Evolutionary conservation across 2,329 filamentous ascomycete genomes (phyloP).

Genomic region (Claviceps sp.): DNA sequence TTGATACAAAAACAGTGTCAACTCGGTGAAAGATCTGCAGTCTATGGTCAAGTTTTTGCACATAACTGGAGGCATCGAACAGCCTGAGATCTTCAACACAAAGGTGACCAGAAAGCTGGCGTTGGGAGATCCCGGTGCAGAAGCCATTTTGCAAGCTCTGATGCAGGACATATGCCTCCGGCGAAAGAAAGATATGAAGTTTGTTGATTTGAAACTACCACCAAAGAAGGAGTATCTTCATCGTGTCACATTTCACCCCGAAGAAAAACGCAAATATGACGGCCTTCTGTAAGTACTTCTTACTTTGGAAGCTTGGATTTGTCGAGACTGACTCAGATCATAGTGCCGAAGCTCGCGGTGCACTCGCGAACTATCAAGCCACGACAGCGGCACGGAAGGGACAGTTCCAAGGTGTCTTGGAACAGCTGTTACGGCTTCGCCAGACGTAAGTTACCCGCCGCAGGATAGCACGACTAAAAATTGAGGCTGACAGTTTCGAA

Average conservation of each 20-base stretch:
- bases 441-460: slow-evolving; percentile 41
- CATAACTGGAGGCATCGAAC: slow-evolving; percentile 62
- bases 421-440: slow-evolving; percentile 68
- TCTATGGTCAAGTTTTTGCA: slow-evolving; percentile 66
- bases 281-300: slow-evolving; percentile 45
- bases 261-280: slow-evolving; percentile 68
- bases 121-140: slow-evolving; percentile 40
- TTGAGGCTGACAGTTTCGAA: not conserved
- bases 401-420: slow-evolving; percentile 62
- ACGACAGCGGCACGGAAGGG: slow-evolving; percentile 30
- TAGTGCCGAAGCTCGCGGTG: slow-evolving; percentile 60
- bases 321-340: slow-evolving; percentile 11
- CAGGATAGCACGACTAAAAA: not conserved
- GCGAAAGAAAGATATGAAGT: slow-evolving; percentile 77
- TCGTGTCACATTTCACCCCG: slow-evolving; percentile 55
- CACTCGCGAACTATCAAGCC: slow-evolving; percentile 45
- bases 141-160: slow-evolving; percentile 55
- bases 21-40: slow-evolving; percentile 68
- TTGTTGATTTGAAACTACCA: slow-evolving; percentile 69
- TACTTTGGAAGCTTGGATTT: not conserved
- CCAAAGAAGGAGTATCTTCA: slow-evolving; percentile 67
- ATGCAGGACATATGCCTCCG: slow-evolving; percentile 73
- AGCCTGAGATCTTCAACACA: slow-evolving; percentile 58
- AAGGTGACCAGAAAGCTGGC: slow-evolving; percentile 49
- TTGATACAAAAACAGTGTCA: slow-evolving; percentile 35